Percentiles rank a stretch among this genome's conserved stretches.
Conservation (phyloP, 441 rosid species). For the Capsella rubella region DNA sequence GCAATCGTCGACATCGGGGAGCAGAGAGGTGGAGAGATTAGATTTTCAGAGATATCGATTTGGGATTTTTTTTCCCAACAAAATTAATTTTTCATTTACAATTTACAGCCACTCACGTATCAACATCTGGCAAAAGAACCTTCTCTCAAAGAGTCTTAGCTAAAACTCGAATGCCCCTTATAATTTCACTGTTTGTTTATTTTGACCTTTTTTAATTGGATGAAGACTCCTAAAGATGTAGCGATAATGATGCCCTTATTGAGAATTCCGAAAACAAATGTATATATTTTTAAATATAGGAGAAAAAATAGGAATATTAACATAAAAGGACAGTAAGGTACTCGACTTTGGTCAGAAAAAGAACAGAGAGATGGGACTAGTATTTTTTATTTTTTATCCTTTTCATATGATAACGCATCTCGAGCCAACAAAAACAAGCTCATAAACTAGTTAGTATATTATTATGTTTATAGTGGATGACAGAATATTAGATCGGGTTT, state of each 20-base stretch:
- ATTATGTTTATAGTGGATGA: conserved; percentile 18
- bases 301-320: background rate
- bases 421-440: conserved; percentile 26
- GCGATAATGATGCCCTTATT: background rate
- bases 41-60: too few relatives aligned
- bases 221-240: too few relatives aligned
- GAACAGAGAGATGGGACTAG: background rate
- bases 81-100: too few relatives aligned
- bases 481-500: conserved; percentile 34
- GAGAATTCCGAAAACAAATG: background rate
- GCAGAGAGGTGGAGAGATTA: too few relatives aligned
- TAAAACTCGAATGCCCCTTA: too few relatives aligned
- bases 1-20: too few relatives aligned
- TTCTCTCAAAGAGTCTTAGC: too few relatives aligned
- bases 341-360: conserved; percentile 26
- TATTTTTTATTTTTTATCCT: background rate
- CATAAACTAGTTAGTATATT: background rate
- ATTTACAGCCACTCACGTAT: too few relatives aligned
- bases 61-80: too few relatives aligned
- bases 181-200: too few relatives aligned
- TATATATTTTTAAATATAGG: background rate
- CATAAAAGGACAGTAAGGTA: conserved; percentile 8
- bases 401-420: conserved; percentile 14
- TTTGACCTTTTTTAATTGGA: too few relatives aligned
- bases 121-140: too few relatives aligned